Evolutionary conservation across 208 protist genomes (phyloP).

Genomic region (Blechomonas ayalai): DNA sequence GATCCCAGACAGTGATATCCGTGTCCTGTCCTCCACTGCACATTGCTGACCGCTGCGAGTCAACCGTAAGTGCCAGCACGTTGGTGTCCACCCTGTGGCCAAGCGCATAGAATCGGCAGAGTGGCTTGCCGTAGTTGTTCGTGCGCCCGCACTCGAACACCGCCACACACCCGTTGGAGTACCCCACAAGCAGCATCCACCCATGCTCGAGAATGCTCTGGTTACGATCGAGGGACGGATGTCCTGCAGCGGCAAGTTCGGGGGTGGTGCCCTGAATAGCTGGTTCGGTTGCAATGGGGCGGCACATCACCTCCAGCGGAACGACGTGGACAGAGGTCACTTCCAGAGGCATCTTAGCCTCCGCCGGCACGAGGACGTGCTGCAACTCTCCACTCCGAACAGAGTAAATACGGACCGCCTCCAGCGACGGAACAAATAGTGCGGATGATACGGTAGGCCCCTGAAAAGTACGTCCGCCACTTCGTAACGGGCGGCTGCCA

Average conservation of each 20-base stretch:
- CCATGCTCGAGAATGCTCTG: slow-evolving; percentile 23
- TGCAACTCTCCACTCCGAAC: slow-evolving; percentile 65
- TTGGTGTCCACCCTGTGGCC: slow-evolving; percentile 77
- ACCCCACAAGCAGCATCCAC: slow-evolving; percentile 78
- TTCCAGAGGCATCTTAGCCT: slow-evolving; percentile 74
- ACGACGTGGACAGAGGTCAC: slow-evolving; percentile 62
- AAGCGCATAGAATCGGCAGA: slow-evolving; percentile 79
- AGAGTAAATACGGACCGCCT: slow-evolving; percentile 79
- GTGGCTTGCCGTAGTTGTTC: slow-evolving; percentile 75
- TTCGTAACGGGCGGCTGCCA: no score
- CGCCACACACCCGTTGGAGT: slow-evolving; percentile 78
- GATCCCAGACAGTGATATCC: slow-evolving; percentile 98
- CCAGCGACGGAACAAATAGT: slow-evolving; percentile 74
- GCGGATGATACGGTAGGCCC: slow-evolving; percentile 19
- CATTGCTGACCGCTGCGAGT: slow-evolving; percentile 30
- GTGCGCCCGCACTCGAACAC: slow-evolving; percentile 57
- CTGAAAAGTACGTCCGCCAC: no score
- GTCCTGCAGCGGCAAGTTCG: not conserved
- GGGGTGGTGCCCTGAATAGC: not conserved
- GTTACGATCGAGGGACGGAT: not conserved
- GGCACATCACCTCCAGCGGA: slow-evolving; percentile 14
- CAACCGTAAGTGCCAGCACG: slow-evolving; percentile 83
- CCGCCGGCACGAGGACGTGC: slow-evolving; percentile 60
- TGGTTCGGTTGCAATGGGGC: not conserved
- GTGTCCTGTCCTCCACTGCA: slow-evolving; percentile 95